Conservation (phyloP, 176 grass and related monocot species). For the Rhynchospora breviuscula region DNA sequence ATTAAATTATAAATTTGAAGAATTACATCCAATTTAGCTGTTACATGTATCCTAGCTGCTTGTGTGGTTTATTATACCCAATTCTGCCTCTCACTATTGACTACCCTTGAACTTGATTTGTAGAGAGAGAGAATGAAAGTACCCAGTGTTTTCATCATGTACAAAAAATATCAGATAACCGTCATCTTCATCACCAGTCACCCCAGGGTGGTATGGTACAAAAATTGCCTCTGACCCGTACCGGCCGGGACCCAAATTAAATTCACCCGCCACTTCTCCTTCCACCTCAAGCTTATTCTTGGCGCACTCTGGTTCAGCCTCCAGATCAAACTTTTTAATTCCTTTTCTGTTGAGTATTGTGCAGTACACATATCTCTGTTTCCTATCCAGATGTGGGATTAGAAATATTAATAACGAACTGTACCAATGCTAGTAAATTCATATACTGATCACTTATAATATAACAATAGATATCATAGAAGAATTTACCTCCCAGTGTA, state of each 20-base stretch:
- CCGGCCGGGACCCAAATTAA: slow-evolving; percentile 60
- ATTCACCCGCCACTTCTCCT: slow-evolving; percentile 65
- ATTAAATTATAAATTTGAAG: neutral
- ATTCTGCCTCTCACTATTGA: too few relatives aligned
- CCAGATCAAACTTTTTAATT: slow-evolving; percentile 82
- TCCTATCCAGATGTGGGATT: slow-evolving; percentile 31
- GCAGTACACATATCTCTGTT: slow-evolving; percentile 66
- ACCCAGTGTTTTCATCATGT: slow-evolving; percentile 86
- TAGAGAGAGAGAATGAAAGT: slow-evolving; percentile 10
- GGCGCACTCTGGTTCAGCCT: slow-evolving; percentile 42
- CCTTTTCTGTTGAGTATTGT: slow-evolving; percentile 58
- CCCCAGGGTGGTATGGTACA: slow-evolving; percentile 49
- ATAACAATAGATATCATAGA: neutral
- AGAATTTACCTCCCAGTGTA: slow-evolving; percentile 67
- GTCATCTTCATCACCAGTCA: slow-evolving; percentile 74
- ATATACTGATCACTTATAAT: slow-evolving; percentile 8
- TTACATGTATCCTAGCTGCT: neutral
- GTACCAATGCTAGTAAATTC: neutral
- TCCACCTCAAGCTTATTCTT: slow-evolving; percentile 77
- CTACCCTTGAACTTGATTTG: too few relatives aligned
- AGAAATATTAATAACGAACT: neutral
- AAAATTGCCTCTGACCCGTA: slow-evolving; percentile 87
- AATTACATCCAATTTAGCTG: neutral
- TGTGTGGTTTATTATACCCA: neutral
- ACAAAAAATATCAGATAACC: slow-evolving; percentile 87